Conservation (phyloP, 192 early-diverging fungal genomes). For the Rhizoclosmatium globosum region DNA sequence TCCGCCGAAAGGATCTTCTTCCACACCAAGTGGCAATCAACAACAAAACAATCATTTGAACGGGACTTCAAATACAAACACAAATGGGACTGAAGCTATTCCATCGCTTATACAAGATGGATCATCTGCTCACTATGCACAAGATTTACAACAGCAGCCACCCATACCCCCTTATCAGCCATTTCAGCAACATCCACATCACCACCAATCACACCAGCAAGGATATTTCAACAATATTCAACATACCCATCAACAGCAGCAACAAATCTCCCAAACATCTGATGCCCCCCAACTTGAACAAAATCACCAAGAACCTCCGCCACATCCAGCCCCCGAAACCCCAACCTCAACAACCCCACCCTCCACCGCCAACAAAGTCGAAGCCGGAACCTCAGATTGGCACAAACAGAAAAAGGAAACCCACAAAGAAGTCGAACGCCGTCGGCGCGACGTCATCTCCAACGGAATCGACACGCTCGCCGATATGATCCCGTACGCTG, state of each 20-base stretch:
- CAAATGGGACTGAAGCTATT: no score
- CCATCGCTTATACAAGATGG: no score
- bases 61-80: neutral
- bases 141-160: neutral
- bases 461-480: slow-evolving; percentile 85
- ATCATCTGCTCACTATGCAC: neutral
- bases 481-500: slow-evolving; percentile 38
- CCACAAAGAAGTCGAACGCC: slow-evolving; percentile 95
- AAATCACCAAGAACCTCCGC: no score
- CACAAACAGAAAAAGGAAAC: slow-evolving; percentile 53
- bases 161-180: neutral
- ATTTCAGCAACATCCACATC: neutral
- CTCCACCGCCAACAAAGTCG: neutral
- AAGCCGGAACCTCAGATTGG: neutral
- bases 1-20: neutral
- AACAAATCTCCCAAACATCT: neutral
- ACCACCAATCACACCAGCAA: neutral
- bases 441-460: slow-evolving; percentile 92
- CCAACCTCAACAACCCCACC: no score
- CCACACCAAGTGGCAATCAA: neutral
- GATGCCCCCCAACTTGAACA: no score
- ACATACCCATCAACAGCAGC: neutral
- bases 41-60: neutral
- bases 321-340: no score
- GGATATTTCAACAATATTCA: neutral